phyloP scores from a whole-genome alignment of 2,329 filamentous ascomycete genomes.

The Xylaria sp. region DNA sequence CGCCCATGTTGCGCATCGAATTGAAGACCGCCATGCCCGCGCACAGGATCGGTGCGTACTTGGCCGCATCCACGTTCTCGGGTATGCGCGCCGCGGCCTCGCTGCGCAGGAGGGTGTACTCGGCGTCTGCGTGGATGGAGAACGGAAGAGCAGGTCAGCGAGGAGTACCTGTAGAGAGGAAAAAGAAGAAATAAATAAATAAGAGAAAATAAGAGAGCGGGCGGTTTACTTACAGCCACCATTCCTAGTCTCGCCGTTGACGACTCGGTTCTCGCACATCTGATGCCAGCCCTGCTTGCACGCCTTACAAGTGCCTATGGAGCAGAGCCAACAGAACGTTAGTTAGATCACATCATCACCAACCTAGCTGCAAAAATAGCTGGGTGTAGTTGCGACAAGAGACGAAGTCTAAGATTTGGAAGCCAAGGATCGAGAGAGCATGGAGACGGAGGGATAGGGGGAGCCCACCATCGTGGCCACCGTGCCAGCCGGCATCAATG shows the following conservation, averaged over 20 bases:
- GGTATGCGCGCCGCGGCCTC: conserved; percentile 55
- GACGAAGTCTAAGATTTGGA: too few relatives aligned
- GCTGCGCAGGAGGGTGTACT: conserved; percentile 57
- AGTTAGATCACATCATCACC: background rate
- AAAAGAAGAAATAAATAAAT: background rate
- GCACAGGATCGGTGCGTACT: conserved; percentile 54
- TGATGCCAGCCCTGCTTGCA: conserved; percentile 59
- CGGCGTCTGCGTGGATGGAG: conserved; percentile 41
- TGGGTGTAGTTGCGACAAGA: background rate
- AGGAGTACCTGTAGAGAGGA: too few relatives aligned
- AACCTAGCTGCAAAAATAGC: background rate
- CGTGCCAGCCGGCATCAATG: conserved; percentile 53
- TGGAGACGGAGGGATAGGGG: too few relatives aligned
- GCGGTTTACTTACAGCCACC: conserved; percentile 50
- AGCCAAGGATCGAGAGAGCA: too few relatives aligned
- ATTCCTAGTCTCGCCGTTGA: conserved; percentile 57
- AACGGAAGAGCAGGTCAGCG: background rate
- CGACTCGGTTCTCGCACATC: conserved; percentile 58
- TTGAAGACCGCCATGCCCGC: conserved; percentile 53
- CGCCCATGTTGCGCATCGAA: conserved; percentile 41
- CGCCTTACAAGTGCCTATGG: conserved; percentile 46
- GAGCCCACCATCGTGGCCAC: conserved; percentile 49
- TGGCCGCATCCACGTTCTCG: conserved; percentile 42
- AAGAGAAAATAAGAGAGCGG: background rate
- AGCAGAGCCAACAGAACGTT: background rate